A percentile compares a stretch with the other conserved stretches of the same genome.
Conservation (phyloP, 306 rosid species). For the Dalbergia cultrata region DNA sequence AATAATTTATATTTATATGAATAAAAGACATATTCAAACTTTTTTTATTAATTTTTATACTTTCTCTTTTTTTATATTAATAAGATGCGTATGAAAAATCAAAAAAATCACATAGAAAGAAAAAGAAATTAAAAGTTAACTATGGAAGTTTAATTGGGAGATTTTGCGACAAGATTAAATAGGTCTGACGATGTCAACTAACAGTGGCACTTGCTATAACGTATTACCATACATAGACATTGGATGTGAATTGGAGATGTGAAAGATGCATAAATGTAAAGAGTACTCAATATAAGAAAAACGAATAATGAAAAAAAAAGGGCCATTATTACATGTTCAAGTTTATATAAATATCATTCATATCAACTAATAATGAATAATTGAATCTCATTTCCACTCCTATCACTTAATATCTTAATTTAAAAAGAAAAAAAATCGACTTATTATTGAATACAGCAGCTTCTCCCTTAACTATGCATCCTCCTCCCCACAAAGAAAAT, state of each 20-base stretch:
- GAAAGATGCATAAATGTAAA: neutral
- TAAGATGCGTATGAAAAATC: no score
- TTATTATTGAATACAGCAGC: conserved; percentile 3
- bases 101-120: no score
- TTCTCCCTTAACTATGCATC: conserved; percentile 17
- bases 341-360: neutral
- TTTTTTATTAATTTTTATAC: no score
- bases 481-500: conserved; percentile 22
- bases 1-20: no score
- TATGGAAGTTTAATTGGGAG: neutral
- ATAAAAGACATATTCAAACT: no score
- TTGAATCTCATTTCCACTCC: no score
- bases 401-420: no score
- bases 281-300: neutral
- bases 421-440: neutral
- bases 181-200: neutral
- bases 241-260: neutral
- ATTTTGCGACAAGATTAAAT: neutral
- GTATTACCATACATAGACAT: neutral
- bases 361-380: neutral
- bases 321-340: neutral
- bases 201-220: neutral
- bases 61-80: no score
- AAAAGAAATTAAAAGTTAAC: neutral
- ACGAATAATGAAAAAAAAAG: neutral